A percentile compares a stretch with the other conserved stretches of the same genome.
phyloP scores from a whole-genome alignment of 495 filamentous ascomycete genomes.

The Apodospora peruviana region DNA sequence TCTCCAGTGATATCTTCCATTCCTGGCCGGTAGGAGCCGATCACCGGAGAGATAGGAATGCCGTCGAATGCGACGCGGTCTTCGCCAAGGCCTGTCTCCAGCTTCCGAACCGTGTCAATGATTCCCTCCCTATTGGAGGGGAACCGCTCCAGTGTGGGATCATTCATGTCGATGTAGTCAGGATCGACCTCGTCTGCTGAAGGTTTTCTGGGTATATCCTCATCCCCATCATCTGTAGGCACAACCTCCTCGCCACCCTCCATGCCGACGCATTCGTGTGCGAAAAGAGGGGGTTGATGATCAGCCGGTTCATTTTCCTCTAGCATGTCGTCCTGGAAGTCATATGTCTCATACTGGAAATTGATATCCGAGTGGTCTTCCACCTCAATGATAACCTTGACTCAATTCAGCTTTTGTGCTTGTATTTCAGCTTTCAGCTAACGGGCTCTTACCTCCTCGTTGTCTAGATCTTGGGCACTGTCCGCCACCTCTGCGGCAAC shows the following conservation, averaged over 20 bases:
- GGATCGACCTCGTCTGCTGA: conserved; percentile 10
- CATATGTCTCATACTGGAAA: background rate
- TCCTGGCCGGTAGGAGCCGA: conserved; percentile 16
- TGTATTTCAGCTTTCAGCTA: background rate
- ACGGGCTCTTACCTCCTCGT: conserved; percentile 19
- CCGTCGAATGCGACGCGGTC: conserved; percentile 38
- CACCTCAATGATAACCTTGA: conserved; percentile 9
- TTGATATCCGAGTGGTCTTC: conserved; percentile 9
- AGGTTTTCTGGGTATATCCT: conserved; percentile 1
- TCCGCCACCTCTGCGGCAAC: conserved; percentile 46
- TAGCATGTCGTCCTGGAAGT: background rate
- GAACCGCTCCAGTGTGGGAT: conserved; percentile 48
- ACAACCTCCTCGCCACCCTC: conserved; percentile 13
- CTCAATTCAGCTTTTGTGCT: background rate
- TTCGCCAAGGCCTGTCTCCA: conserved; percentile 39
- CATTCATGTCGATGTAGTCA: conserved; percentile 35
- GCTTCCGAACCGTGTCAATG: conserved; percentile 37
- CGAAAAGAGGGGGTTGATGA: conserved; percentile 36
- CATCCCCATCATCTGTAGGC: conserved; percentile 9
- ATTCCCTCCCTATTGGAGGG: conserved; percentile 44
- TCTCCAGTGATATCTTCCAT: conserved; percentile 22
- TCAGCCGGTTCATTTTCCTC: conserved; percentile 16
- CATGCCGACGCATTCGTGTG: conserved; percentile 39
- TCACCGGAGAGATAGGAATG: conserved; percentile 27
- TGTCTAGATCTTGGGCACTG: conserved; percentile 30